These are phyloP conservation scores for Salix koriyanagi DNA, from an alignment of 345 rosid genomes.

Conservation along the genomic window DNA sequence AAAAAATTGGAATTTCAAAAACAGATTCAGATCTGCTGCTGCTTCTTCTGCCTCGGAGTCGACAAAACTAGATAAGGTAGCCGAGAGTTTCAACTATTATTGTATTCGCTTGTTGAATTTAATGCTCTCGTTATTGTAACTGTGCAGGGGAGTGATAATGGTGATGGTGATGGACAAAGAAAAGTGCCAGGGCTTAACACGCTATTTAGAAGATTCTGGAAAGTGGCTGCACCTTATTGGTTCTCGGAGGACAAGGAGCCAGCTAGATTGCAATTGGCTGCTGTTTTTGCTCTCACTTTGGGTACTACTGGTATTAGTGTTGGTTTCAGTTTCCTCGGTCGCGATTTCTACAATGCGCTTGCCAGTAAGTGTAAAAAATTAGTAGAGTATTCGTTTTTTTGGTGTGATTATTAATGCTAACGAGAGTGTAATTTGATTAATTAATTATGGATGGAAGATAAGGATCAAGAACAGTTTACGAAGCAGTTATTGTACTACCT, in stretches of 20 bases:
- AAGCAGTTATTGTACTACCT: slow-evolving; percentile 84
- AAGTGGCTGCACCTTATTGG: slow-evolving; percentile 94
- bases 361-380: slow-evolving; percentile 42
- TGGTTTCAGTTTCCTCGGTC: slow-evolving; percentile 94
- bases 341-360: slow-evolving; percentile 93
- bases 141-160: background rate
- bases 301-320: slow-evolving; percentile 93
- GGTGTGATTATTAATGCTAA: too few relatives aligned
- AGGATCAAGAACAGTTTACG: slow-evolving; percentile 88
- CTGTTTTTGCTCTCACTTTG: slow-evolving; percentile 81
- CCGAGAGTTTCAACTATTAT: too few relatives aligned
- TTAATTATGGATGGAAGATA: slow-evolving; percentile 35
- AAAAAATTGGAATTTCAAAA: too few relatives aligned
- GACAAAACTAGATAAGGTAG: too few relatives aligned
- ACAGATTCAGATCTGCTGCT: too few relatives aligned
- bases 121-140: too few relatives aligned
- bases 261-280: slow-evolving; percentile 77
- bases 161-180: slow-evolving; percentile 15
- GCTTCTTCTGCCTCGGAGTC: too few relatives aligned
- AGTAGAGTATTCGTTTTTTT: too few relatives aligned
- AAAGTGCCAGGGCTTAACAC: slow-evolving; percentile 37
- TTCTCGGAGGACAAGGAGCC: slow-evolving; percentile 69
- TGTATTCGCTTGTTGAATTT: too few relatives aligned
- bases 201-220: slow-evolving; percentile 64
- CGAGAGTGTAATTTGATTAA: too few relatives aligned